These are phyloP conservation scores for Petunia hybrid DNA, from an alignment of 305 asterid species.

Conservation along the genomic window DNA sequence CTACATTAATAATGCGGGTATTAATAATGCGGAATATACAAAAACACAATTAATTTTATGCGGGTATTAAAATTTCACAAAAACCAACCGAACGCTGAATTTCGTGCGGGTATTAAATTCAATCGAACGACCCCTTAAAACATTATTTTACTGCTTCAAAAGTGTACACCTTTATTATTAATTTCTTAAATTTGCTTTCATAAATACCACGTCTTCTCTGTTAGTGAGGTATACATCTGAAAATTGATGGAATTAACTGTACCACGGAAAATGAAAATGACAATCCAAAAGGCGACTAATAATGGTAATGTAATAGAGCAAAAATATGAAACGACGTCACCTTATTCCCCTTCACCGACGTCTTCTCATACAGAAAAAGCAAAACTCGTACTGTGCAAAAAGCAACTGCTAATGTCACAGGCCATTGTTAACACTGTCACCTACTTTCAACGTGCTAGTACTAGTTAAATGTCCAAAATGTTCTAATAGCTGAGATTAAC, in stretches of 20 bases:
- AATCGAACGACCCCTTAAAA: neutral
- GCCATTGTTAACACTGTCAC: neutral
- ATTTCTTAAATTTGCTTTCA: neutral
- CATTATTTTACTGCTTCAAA: neutral
- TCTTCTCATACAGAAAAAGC: neutral
- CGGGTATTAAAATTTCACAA: no score
- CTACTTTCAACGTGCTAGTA: neutral
- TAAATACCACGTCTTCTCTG: neutral
- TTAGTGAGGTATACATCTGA: neutral
- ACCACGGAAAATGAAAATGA: neutral
- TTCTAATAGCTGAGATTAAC: no score
- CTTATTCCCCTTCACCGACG: conserved; percentile 22
- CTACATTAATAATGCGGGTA: no score
- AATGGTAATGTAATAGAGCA: no score
- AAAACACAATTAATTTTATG: no score
- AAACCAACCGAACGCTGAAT: no score
- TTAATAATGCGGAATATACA: no score
- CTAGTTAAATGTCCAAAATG: no score
- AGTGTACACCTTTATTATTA: neutral
- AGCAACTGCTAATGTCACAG: conserved; percentile 4
- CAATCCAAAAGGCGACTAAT: neutral
- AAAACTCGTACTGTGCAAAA: conserved; percentile 12
- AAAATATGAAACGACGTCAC: conserved; percentile 20
- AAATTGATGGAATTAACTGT: neutral
- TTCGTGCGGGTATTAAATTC: no score